Conservation (phyloP, 1,284 basidiomycete genomes). For the Cryptococcus sp. region DNA sequence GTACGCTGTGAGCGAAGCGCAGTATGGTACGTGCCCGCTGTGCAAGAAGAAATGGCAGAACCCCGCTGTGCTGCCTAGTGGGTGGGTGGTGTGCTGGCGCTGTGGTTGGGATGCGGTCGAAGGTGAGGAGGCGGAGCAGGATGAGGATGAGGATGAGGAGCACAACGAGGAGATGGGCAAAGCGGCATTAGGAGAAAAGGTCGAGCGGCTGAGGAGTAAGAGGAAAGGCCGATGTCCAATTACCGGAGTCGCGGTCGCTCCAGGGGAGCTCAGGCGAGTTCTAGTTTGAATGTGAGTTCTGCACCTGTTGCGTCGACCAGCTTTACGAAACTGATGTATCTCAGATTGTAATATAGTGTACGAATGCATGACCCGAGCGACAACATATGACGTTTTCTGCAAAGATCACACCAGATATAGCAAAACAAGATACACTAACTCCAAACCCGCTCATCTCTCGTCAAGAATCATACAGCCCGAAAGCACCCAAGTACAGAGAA, state of each 20-base stretch:
- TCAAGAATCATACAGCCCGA: too few relatives aligned
- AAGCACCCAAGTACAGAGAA: neutral
- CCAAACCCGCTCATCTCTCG: too few relatives aligned
- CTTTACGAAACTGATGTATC: neutral
- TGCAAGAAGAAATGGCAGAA: constrained; percentile 78
- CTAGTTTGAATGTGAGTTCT: constrained; percentile 57
- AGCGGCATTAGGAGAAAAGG: neutral
- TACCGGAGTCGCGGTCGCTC: constrained; percentile 70
- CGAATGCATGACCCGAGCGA: neutral
- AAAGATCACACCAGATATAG: too few relatives aligned
- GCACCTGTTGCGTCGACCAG: neutral
- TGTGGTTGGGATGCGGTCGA: constrained; percentile 85
- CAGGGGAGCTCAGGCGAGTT: constrained; percentile 85
- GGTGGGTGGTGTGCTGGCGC: constrained; percentile 95
- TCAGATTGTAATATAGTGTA: neutral
- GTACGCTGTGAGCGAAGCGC: constrained; percentile 48
- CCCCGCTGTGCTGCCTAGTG: constrained; percentile 84
- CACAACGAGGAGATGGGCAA: neutral
- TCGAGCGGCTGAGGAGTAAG: neutral
- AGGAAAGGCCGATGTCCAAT: constrained; percentile 76
- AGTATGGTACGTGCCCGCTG: constrained; percentile 80
- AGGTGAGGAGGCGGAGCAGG: constrained; percentile 53
- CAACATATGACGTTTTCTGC: neutral
- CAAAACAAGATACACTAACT: too few relatives aligned
- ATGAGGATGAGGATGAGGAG: constrained; percentile 5